These are phyloP conservation scores for Chrysopogon serrulatus DNA, from an alignment of 176 grass and related monocot species.

Conservation along the genomic window DNA sequence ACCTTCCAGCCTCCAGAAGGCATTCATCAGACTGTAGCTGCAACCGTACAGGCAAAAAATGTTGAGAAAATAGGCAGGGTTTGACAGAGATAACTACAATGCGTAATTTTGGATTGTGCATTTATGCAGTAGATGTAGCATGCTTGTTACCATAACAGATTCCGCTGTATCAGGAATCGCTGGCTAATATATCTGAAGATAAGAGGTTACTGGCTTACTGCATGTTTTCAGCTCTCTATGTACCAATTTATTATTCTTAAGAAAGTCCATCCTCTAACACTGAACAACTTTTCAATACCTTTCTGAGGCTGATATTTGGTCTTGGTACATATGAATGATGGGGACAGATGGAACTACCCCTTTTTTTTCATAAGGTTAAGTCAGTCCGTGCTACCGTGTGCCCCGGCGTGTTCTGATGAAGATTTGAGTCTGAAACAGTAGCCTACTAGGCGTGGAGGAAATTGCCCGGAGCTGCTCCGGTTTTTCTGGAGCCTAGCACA, in stretches of 20 bases:
- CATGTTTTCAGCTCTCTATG: neutral
- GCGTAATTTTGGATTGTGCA: constrained; percentile 14
- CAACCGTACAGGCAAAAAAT: neutral
- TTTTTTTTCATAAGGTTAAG: neutral
- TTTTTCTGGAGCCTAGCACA: neutral
- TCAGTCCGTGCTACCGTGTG: neutral
- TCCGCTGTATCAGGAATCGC: neutral
- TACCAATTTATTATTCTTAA: neutral
- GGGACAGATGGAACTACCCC: neutral
- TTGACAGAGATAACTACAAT: neutral
- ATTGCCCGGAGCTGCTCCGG: neutral
- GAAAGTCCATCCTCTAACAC: neutral
- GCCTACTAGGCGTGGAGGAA: neutral
- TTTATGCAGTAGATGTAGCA: constrained; percentile 12
- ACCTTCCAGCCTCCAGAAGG: neutral
- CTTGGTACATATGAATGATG: neutral
- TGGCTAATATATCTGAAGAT: constrained; percentile 30
- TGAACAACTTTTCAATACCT: neutral
- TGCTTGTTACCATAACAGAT: constrained; percentile 1
- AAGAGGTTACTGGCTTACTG: neutral
- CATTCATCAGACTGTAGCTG: neutral
- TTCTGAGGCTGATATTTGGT: neutral
- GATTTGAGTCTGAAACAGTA: neutral
- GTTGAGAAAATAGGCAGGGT: neutral
- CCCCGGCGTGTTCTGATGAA: neutral